phyloP scores from a whole-genome alignment of 805 yeast species.

The Schizosaccharomyces pombe region DNA sequence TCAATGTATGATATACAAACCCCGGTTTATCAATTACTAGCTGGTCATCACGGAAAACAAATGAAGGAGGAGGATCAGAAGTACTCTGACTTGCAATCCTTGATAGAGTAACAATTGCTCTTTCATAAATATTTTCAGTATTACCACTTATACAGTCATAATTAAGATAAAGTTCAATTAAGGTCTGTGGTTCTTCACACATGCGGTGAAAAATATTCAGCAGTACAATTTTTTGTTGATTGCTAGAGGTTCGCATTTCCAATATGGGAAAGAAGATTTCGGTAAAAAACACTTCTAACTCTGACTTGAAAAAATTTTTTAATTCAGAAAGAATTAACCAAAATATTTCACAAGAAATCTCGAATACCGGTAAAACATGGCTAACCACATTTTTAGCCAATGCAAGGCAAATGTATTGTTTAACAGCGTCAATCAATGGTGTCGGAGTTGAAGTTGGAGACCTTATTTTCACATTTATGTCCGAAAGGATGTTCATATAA shows the following conservation, averaged over 20 bases:
- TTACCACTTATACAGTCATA: slow-evolving; percentile 67
- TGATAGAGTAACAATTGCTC: slow-evolving; percentile 53
- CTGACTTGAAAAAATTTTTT: slow-evolving; percentile 71
- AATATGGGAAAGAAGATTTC: slow-evolving; percentile 88
- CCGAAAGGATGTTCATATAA: slow-evolving; percentile 62
- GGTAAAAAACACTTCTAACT: slow-evolving; percentile 76
- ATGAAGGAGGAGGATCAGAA: slow-evolving; percentile 27
- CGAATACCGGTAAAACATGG: slow-evolving; percentile 74
- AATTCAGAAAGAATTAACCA: slow-evolving; percentile 70
- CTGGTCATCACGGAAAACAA: neutral
- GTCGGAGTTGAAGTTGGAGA: slow-evolving; percentile 21
- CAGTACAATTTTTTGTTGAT: slow-evolving; percentile 79
- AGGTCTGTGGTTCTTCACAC: slow-evolving; percentile 67
- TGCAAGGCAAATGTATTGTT: slow-evolving; percentile 61
- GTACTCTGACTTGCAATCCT: slow-evolving; percentile 13
- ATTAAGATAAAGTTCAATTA: slow-evolving; percentile 79
- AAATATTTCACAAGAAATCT: slow-evolving; percentile 77
- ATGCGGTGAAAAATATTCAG: slow-evolving; percentile 58
- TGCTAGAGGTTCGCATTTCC: slow-evolving; percentile 72
- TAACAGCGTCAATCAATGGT: slow-evolving; percentile 50
- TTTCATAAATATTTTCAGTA: slow-evolving; percentile 63
- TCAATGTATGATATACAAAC: slow-evolving; percentile 12
- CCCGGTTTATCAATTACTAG: slow-evolving; percentile 41
- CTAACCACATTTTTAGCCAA: slow-evolving; percentile 84
- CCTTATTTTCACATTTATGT: slow-evolving; percentile 15